Conservation (phyloP, 177 flowering plant species). For the Telopea speciosissima region DNA sequence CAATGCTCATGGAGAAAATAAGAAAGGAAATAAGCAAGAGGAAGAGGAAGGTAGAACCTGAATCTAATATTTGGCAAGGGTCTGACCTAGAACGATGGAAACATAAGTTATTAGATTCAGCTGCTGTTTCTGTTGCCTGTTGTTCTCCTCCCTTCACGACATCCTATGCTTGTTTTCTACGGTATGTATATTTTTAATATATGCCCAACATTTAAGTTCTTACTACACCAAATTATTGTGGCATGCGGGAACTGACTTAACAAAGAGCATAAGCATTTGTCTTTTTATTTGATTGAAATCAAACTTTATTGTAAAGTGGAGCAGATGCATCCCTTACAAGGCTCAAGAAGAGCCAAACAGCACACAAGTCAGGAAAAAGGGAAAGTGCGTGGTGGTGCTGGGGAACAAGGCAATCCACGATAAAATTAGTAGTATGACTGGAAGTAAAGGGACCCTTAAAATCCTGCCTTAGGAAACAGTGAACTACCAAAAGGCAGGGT, state of each 20-base stretch:
- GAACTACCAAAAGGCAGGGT: too few species aligned
- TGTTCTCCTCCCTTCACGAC: constrained; percentile 32
- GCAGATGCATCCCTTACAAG: too few species aligned
- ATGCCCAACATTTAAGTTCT: background rate
- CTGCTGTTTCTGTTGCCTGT: constrained; percentile 45
- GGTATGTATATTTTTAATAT: constrained; percentile 39
- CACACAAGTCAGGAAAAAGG: too few species aligned
- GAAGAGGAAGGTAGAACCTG: constrained; percentile 24
- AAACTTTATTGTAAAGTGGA: too few species aligned
- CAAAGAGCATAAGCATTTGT: background rate
- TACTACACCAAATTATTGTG: background rate
- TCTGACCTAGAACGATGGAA: constrained; percentile 46
- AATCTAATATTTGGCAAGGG: constrained; percentile 14
- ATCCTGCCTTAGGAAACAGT: too few species aligned
- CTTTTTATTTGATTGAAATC: too few species aligned
- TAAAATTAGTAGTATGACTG: too few species aligned
- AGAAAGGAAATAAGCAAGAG: constrained; percentile 29
- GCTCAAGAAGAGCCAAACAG: too few species aligned
- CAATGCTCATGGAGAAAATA: constrained; percentile 68
- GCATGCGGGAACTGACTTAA: background rate
- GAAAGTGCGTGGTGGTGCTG: too few species aligned
- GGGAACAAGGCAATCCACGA: too few species aligned
- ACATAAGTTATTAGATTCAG: constrained; percentile 61
- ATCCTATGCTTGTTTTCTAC: constrained; percentile 43
- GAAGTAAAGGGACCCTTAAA: too few species aligned